phyloP scores from a whole-genome alignment of 208 protist species.

The Balamuthia mandrillaris region DNA sequence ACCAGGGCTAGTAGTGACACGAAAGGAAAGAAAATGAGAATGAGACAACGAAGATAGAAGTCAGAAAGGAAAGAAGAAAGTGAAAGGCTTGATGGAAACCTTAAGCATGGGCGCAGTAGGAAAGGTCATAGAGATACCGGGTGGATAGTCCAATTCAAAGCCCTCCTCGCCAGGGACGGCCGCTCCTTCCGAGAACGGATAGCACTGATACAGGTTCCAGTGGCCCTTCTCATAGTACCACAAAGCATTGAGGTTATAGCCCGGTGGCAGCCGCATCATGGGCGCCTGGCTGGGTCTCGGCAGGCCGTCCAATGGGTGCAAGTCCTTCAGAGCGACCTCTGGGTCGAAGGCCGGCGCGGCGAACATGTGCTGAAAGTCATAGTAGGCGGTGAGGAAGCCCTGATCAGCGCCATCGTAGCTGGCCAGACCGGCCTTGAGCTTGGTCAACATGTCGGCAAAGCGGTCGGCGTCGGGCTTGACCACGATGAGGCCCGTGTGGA shows the following conservation, averaged over 20 bases:
- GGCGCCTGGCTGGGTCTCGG: too few species aligned
- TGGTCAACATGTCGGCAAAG: not conserved
- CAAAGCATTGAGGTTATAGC: conserved; percentile 27
- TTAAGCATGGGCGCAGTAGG: conserved; percentile 16
- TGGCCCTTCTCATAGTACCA: conserved; percentile 32
- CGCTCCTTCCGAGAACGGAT: too few species aligned
- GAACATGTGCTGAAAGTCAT: conserved; percentile 1
- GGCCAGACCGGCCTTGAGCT: not conserved
- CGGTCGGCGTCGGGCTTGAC: conserved; percentile 6
- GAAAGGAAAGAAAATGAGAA: not conserved
- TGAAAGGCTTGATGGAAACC: not conserved
- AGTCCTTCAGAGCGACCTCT: not conserved
- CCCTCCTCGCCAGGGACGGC: too few species aligned
- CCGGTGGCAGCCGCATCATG: conserved; percentile 13
- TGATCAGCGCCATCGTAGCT: conserved; percentile 28
- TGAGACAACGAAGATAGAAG: not conserved
- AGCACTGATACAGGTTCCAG: conserved; percentile 14
- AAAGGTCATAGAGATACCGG: conserved; percentile 16
- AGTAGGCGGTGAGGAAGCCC: conserved; percentile 29
- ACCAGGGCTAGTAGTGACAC: conserved; percentile 21
- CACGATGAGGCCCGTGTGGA: conserved; percentile 59
- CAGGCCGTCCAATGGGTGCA: too few species aligned
- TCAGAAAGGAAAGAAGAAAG: not conserved
- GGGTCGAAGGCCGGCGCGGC: not conserved
- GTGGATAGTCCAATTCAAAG: not conserved